Base-by-base conservation (phyloP, 1,284 basidiomycete species). In the Apiotrichum domesticum region DNA sequence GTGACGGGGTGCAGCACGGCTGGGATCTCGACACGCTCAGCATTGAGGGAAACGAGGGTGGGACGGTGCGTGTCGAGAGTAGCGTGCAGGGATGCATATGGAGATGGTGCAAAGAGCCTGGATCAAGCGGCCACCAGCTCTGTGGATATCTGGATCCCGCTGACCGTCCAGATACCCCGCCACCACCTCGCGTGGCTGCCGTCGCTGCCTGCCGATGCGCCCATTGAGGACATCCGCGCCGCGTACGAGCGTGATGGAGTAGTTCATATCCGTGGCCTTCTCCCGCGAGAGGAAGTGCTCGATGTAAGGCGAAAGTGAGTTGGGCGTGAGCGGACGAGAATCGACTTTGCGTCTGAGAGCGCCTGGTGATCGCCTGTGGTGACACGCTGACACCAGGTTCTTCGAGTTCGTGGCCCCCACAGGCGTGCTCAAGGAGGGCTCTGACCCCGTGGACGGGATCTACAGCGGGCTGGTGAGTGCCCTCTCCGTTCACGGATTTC, bases 11-110 rank as follows among this genome's bases (percentile, higher is more conserved):
- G 0, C 32, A 33, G 34, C 44, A 34, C 33, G 37, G 15, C 3
- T 59, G 58, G 54, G 37, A 53, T 29, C 46, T 59, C 29, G 58
- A 56, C 48, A 32, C 41, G 21, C 47, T 59, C 6, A 40, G 6
- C 15, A 46, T 62, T 14, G 56, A 62, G 54, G 57, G 60, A 10
- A 62, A 62, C 46, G 56, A 58, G 21, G 60, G 60, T 8, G 57
- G 60, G 0, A 42, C 6, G 37, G 59, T 61, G 40, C 0, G 56
- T 47, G 21, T n/a, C 29, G 29, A 29, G 29, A 29, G 3, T 3
- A 29, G 29, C 29, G 29, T 29, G 29, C 29, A 29, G 29, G 29
- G 29, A 29, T 29, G 29, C 29, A 29, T 29, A 29, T 29, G 29
- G 29, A 29, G 29, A 29, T 29, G 29, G 29, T 29, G 29, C 29